Conservation (phyloP, 257 asterid species). For the Solanum bukasovii region DNA sequence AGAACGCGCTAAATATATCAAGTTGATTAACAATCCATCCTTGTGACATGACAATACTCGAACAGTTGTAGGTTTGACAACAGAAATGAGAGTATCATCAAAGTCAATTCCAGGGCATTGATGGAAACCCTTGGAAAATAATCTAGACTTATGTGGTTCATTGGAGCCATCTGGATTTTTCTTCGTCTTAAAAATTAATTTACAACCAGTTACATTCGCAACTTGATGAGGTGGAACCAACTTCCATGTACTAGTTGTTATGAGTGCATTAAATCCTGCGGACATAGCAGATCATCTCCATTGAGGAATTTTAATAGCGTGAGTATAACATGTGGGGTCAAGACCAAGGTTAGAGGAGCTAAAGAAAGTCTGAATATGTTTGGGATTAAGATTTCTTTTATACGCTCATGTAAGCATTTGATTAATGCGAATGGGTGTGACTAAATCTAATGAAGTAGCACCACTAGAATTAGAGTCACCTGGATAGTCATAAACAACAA, state of each 20-base stretch:
- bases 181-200: not conserved
- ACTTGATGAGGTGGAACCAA: not conserved
- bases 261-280: not conserved
- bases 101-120: not conserved
- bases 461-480: too few relatives aligned
- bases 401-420: too few relatives aligned
- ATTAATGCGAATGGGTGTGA: too few relatives aligned
- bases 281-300: not conserved
- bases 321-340: not conserved
- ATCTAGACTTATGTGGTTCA: not conserved
- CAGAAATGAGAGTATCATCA: not conserved
- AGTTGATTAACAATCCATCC: too few relatives aligned
- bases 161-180: not conserved
- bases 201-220: not conserved
- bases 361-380: not conserved
- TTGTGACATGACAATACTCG: not conserved
- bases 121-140: not conserved
- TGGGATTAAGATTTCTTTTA: too few relatives aligned
- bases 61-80: not conserved
- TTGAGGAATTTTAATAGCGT: not conserved
- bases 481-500: too few relatives aligned
- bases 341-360: too few relatives aligned
- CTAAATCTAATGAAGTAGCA: too few relatives aligned
- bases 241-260: not conserved
- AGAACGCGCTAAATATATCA: too few relatives aligned